Conservation (phyloP, 2,329 filamentous ascomycete genomes). For the Ilyonectria destructans region DNA sequence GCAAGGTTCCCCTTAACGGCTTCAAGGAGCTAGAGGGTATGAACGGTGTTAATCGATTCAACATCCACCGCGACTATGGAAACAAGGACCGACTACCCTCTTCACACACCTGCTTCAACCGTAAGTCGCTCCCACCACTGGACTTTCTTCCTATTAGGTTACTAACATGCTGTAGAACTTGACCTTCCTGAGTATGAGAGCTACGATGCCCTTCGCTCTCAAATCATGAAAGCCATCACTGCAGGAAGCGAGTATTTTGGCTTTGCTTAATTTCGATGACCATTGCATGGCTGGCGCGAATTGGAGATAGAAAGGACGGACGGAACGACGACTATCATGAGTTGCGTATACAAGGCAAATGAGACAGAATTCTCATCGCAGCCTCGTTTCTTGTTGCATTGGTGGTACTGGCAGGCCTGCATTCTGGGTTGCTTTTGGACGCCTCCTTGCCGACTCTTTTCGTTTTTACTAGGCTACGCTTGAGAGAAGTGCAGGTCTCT, state of each 20-base stretch:
- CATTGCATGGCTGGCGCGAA: conserved; percentile 42
- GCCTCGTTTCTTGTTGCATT: conserved; percentile 31
- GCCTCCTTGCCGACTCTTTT: conserved; percentile 6
- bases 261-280: conserved; percentile 78
- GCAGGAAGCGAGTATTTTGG: conserved; percentile 97
- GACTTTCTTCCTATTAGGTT: conserved; percentile 55
- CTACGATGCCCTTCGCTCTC: conserved; percentile 90
- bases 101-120: conserved; percentile 99
- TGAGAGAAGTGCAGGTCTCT: conserved; percentile 56
- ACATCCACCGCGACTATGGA: conserved; percentile 98
- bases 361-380: conserved; percentile 30
- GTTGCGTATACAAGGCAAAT: conserved; percentile 16
- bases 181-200: conserved; percentile 98
- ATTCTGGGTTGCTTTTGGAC: conserved; percentile 33
- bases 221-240: conserved; percentile 96
- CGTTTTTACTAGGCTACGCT: conserved; percentile 25
- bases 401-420: conserved; percentile 26
- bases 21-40: conserved; percentile 99
- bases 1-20: conserved; percentile 97
- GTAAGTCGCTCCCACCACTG: conserved; percentile 74
- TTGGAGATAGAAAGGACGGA: conserved; percentile 40
- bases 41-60: conserved; percentile 98
- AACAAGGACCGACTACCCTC: conserved; percentile 96
- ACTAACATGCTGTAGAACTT: conserved; percentile 77
- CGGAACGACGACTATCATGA: conserved; percentile 18